Percentiles rank a stretch among this genome's conserved stretches.
phyloP scores from a whole-genome alignment of 805 yeast species.

The Candida nonsorbophila region DNA sequence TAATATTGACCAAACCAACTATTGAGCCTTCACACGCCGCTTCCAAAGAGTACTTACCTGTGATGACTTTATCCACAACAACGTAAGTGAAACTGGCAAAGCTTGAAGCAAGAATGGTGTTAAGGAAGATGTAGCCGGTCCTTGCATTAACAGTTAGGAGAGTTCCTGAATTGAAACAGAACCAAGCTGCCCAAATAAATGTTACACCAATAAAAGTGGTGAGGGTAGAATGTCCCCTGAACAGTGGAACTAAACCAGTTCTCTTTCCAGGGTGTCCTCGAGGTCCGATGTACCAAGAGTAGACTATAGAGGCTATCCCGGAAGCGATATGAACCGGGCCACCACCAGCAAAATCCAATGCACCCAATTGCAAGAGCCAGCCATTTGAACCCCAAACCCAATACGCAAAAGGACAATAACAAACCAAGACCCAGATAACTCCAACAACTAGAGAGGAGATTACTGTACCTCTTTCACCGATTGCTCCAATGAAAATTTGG shows the following conservation, averaged over 20 bases:
- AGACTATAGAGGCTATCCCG: conserved; percentile 39
- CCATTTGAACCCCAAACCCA: conserved; percentile 45
- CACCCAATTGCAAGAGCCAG: conserved; percentile 39
- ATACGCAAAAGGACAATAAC: conserved; percentile 41
- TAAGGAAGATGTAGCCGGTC: conserved; percentile 43
- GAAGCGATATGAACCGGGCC: conserved; percentile 46
- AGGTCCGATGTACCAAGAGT: conserved; percentile 39
- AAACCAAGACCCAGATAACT: conserved; percentile 35
- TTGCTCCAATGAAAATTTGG: conserved; percentile 42
- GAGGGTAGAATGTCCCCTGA: conserved; percentile 29
- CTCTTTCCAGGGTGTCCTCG: conserved; percentile 21
- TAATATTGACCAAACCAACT: conserved; percentile 41
- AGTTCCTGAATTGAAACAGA: conserved; percentile 45
- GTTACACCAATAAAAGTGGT: conserved; percentile 41
- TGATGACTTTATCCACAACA: conserved; percentile 32
- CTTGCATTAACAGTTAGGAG: conserved; percentile 33
- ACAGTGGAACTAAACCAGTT: conserved; percentile 15
- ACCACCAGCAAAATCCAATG: conserved; percentile 46
- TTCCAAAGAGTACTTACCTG: conserved; percentile 35
- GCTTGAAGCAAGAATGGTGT: conserved; percentile 49
- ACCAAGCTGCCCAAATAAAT: conserved; percentile 46
- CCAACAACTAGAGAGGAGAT: conserved; percentile 38
- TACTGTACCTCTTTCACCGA: conserved; percentile 38
- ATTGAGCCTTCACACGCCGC: conserved; percentile 45
- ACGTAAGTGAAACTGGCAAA: conserved; percentile 43